Conservation (phyloP, 768 basidiomycete genomes). For the Auricularia auricula-judae region DNA sequence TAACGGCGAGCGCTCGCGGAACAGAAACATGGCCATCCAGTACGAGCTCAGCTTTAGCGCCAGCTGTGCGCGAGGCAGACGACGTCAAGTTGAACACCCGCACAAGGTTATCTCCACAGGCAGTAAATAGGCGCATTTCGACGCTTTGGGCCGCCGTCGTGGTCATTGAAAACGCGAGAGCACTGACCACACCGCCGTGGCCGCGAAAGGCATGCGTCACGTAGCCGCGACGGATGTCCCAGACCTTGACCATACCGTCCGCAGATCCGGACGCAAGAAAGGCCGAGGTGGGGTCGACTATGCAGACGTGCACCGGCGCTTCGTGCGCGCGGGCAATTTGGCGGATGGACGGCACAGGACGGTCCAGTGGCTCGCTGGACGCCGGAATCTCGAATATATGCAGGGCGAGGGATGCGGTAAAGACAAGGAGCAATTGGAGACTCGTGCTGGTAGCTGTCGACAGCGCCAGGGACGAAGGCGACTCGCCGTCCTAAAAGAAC, state of each 20-base stretch:
- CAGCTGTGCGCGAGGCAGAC: constrained; percentile 42
- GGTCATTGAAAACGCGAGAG: constrained; percentile 58
- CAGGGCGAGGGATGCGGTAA: constrained; percentile 71
- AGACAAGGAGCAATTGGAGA: constrained; percentile 53
- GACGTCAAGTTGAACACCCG: constrained; percentile 79
- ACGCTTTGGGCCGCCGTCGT: constrained; percentile 9
- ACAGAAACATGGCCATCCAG: constrained; percentile 94
- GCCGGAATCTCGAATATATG: constrained; percentile 74
- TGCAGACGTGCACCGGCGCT: constrained; percentile 86
- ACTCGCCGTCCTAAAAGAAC: constrained; percentile 59
- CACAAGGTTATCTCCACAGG: constrained; percentile 83
- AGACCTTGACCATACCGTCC: constrained; percentile 94
- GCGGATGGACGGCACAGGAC: constrained; percentile 56
- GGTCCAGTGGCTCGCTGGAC: constrained; percentile 28
- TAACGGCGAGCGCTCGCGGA: constrained; percentile 80
- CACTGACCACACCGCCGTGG: constrained; percentile 95
- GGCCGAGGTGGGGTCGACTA: constrained; percentile 72
- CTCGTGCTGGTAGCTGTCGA: constrained; percentile 47
- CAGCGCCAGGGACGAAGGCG: constrained; percentile 74
- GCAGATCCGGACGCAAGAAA: constrained; percentile 93
- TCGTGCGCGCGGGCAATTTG: constrained; percentile 80
- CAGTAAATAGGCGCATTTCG: constrained; percentile 76
- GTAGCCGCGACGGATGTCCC: constrained; percentile 80
- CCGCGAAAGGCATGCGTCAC: constrained; percentile 93
- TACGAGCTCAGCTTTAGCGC: constrained; percentile 61